These are phyloP conservation scores for Asclepias syriaca DNA, from an alignment of 257 asterid genomes.

Conservation along the genomic window DNA sequence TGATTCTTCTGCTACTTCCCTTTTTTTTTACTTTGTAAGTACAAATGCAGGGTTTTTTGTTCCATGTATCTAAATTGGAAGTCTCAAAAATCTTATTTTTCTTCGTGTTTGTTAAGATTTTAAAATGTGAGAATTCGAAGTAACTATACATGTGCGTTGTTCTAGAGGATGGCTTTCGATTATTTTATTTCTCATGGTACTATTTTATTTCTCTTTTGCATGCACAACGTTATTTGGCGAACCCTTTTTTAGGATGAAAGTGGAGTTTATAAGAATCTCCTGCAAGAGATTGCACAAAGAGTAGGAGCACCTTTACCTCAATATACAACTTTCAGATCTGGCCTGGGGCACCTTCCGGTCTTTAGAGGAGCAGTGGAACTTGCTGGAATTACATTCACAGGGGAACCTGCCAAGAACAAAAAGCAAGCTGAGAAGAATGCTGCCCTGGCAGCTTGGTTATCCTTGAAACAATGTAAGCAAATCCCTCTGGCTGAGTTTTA, in stretches of 20 bases:
- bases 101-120: too few relatives aligned
- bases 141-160: neutral
- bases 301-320: constrained; percentile 79
- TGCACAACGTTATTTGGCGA: neutral
- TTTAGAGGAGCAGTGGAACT: constrained; percentile 75
- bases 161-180: neutral
- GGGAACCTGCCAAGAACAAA: constrained; percentile 85
- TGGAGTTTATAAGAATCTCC: constrained; percentile 77
- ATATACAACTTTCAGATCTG: constrained; percentile 62
- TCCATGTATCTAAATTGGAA: neutral
- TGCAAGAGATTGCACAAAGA: constrained; percentile 80
- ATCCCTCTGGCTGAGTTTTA: neutral
- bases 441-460: constrained; percentile 79
- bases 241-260: constrained; percentile 59
- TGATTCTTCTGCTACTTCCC: neutral
- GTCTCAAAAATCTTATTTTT: neutral
- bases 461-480: constrained; percentile 60
- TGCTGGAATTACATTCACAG: constrained; percentile 68
- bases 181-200: neutral
- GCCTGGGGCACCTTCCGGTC: constrained; percentile 65
- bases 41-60: neutral
- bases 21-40: neutral
- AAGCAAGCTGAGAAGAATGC: constrained; percentile 92
- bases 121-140: neutral
- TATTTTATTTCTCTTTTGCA: neutral